A percentile compares a stretch with the other conserved stretches of the same genome.
phyloP scores from a whole-genome alignment of 805 yeast genomes.

The Teunomyces gatunensis region DNA sequence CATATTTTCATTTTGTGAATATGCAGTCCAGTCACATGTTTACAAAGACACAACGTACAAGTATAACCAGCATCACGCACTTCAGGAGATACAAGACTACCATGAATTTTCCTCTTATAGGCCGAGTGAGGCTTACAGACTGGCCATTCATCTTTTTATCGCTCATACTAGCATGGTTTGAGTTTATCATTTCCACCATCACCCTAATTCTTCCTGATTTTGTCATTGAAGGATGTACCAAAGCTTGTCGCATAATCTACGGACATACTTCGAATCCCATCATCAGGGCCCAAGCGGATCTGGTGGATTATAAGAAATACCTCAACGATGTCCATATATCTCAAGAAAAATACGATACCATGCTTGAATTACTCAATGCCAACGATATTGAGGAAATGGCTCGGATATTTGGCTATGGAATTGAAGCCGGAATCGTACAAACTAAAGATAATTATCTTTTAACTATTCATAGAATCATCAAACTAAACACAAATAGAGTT shows the following conservation, averaged over 20 bases:
- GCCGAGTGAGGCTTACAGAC: slow-evolving; percentile 47
- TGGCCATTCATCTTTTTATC: slow-evolving; percentile 48
- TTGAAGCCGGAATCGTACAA: slow-evolving; percentile 73
- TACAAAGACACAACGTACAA: neutral
- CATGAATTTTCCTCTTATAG: slow-evolving; percentile 10
- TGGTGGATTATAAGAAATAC: slow-evolving; percentile 21
- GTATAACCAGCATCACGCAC: neutral
- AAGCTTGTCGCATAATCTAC: slow-evolving; percentile 25
- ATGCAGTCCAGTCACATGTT: neutral
- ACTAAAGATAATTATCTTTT: slow-evolving; percentile 78
- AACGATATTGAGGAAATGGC: slow-evolving; percentile 64
- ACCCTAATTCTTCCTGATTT: slow-evolving; percentile 45
- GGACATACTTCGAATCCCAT: slow-evolving; percentile 26
- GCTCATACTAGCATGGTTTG: slow-evolving; percentile 48
- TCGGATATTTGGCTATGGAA: slow-evolving; percentile 59
- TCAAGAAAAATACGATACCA: slow-evolving; percentile 23
- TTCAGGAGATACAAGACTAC: neutral
- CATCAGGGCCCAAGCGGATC: slow-evolving; percentile 7
- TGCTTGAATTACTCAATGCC: slow-evolving; percentile 45
- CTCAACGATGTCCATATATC: slow-evolving; percentile 18
- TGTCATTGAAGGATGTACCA: slow-evolving; percentile 36
- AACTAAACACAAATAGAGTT: slow-evolving; percentile 14
- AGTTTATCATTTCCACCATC: slow-evolving; percentile 43
- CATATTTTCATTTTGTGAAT: neutral
- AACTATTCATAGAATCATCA: slow-evolving; percentile 66